Percentiles rank a stretch among this genome's conserved stretches.
These are phyloP conservation scores for Trichocladium antarcticum DNA, from an alignment of 495 filamentous ascomycete species.

Conservation along the genomic window DNA sequence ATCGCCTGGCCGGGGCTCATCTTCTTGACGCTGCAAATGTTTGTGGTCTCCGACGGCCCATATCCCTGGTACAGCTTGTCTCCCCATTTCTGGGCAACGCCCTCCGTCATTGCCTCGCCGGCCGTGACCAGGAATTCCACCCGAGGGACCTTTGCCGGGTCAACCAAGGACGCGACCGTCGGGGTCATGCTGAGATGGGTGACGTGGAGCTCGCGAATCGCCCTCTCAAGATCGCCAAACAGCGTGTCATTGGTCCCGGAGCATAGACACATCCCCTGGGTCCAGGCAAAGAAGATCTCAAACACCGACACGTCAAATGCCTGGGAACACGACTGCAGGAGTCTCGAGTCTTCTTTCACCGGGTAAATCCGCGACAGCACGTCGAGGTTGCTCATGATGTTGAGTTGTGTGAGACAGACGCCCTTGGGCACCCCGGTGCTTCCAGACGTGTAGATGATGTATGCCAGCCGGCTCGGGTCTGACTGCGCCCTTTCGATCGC, in stretches of 20 bases:
- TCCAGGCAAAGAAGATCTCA: slow-evolving; percentile 72
- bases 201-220: slow-evolving; percentile 46
- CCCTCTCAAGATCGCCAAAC: slow-evolving; percentile 49
- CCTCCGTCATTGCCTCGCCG: slow-evolving; percentile 58
- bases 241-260: slow-evolving; percentile 54
- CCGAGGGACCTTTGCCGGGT: slow-evolving; percentile 48
- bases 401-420: slow-evolving; percentile 55
- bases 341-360: slow-evolving; percentile 30
- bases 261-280: slow-evolving; percentile 59
- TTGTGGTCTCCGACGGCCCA: slow-evolving; percentile 60
- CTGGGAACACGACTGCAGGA: slow-evolving; percentile 64
- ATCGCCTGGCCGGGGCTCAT: slow-evolving; percentile 42
- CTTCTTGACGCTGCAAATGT: slow-evolving; percentile 58
- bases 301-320: slow-evolving; percentile 72
- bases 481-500: slow-evolving; percentile 26
- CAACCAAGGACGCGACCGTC: slow-evolving; percentile 57
- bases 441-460: slow-evolving; percentile 57
- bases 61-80: slow-evolving; percentile 62
- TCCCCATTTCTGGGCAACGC: slow-evolving; percentile 55
- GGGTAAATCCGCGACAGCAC: slow-evolving; percentile 51
- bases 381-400: slow-evolving; percentile 56
- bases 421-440: slow-evolving; percentile 59
- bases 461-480: slow-evolving; percentile 35
- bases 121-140: slow-evolving; percentile 59
- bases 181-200: slow-evolving; percentile 74